Conservation (phyloP, 2,329 filamentous ascomycete genomes). For the Septoria linicola region DNA sequence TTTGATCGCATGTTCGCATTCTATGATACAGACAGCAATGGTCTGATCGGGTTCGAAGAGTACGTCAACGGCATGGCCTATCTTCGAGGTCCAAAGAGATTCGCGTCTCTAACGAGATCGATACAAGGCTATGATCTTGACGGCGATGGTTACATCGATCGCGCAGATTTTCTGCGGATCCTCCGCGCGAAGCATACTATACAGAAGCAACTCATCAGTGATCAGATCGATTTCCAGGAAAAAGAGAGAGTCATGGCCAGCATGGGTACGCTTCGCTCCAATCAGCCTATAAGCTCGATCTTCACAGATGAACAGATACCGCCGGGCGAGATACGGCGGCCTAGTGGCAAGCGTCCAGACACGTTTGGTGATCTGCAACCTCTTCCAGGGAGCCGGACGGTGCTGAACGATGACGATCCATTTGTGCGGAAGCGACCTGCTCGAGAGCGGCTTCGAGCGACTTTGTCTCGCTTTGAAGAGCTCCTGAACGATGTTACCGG, state of each 20-base stretch:
- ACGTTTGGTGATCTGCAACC: conserved; percentile 35
- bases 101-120: conserved; percentile 69
- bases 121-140: conserved; percentile 92
- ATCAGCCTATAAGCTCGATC: conserved; percentile 48
- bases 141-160: conserved; percentile 77
- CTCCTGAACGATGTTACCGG: conserved; percentile 19
- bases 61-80: conserved; percentile 79
- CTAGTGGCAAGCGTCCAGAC: conserved; percentile 37
- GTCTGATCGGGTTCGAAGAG: conserved; percentile 86
- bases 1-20: conserved; percentile 97
- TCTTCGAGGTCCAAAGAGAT: conserved; percentile 56
- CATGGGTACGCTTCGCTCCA: conserved; percentile 44
- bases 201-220: conserved; percentile 83
- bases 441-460: conserved; percentile 23
- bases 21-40: conserved; percentile 88
- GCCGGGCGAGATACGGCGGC: conserved; percentile 28
- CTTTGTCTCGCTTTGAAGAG: conserved; percentile 35
- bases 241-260: conserved; percentile 63
- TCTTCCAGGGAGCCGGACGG: conserved; percentile 46
- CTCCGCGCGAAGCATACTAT: conserved; percentile 90
- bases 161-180: conserved; percentile 85
- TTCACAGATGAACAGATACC: conserved; percentile 44
- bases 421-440: conserved; percentile 15
- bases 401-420: conserved; percentile 58
- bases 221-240: conserved; percentile 73